Evolutionary conservation across 2,329 filamentous ascomycete genomes (phyloP).

Genomic region (Fusarium nodosum): DNA sequence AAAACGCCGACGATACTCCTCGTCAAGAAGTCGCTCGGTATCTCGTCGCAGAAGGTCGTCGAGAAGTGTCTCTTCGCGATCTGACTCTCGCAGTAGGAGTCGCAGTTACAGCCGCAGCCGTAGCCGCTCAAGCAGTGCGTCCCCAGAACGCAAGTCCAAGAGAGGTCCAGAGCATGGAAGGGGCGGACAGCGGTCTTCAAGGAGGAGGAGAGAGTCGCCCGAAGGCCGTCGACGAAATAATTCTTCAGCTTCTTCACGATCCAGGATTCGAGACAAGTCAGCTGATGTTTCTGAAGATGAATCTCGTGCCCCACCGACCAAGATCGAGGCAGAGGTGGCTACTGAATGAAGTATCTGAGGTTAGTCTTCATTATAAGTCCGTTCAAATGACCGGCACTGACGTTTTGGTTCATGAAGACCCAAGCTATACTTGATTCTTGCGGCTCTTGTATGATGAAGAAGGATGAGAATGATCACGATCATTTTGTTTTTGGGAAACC

Average conservation of each 20-base stretch:
- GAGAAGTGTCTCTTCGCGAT: conserved; percentile 56
- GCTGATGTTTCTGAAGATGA: conserved; percentile 67
- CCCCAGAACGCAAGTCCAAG: conserved; percentile 39
- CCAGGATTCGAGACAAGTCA: conserved; percentile 64
- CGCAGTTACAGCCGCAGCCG: conserved; percentile 40
- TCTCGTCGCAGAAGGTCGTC: conserved; percentile 56
- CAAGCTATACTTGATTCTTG: conserved; percentile 14
- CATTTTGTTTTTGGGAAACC: conserved; percentile 21
- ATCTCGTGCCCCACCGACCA: conserved; percentile 40
- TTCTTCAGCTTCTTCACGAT: conserved; percentile 66
- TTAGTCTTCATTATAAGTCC: conserved; percentile 36
- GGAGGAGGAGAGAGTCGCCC: conserved; percentile 36
- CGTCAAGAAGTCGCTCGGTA: conserved; percentile 63
- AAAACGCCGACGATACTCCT: conserved; percentile 66
- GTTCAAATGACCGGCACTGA: conserved; percentile 19
- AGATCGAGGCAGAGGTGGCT: conserved; percentile 31
- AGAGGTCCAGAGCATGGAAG: conserved; percentile 24
- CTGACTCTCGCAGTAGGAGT: conserved; percentile 53
- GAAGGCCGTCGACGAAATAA: conserved; percentile 61
- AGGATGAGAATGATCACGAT: conserved; percentile 35
- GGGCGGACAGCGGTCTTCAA: conserved; percentile 24
- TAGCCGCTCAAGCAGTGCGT: conserved; percentile 36
- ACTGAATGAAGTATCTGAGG: conserved; percentile 42
- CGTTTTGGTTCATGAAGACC: conserved; percentile 8
- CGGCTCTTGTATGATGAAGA: conserved; percentile 6